Evolutionary conservation across 2,329 filamentous ascomycete genomes (phyloP).

Genomic region (Monosporascus sp.): DNA sequence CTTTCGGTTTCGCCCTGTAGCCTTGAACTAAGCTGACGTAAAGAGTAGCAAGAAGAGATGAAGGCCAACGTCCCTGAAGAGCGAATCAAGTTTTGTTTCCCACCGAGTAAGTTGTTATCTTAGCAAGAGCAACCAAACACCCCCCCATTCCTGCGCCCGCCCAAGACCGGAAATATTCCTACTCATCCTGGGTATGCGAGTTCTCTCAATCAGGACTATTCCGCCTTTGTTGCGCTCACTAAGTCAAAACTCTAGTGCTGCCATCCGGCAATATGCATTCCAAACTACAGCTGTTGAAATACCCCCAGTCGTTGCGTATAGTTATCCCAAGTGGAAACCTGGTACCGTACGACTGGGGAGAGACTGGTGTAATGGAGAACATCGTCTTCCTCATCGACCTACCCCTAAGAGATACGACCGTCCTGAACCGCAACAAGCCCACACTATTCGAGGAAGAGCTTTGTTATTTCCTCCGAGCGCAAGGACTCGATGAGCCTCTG

Average conservation of each 20-base stretch:
- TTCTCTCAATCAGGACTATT: neutral
- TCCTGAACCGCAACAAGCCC: conserved; percentile 26
- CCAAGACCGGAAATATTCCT: no score
- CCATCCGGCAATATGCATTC: conserved; percentile 80
- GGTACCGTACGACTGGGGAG: conserved; percentile 83
- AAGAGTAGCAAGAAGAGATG: conserved; percentile 43
- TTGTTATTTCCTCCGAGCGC: conserved; percentile 62
- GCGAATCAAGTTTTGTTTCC: conserved; percentile 69
- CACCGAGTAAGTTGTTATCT: conserved; percentile 42
- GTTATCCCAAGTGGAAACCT: conserved; percentile 86
- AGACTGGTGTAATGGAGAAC: conserved; percentile 80
- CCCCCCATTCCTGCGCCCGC: neutral
- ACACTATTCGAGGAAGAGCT: conserved; percentile 65
- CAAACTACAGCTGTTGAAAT: conserved; percentile 87
- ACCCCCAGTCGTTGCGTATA: conserved; percentile 65
- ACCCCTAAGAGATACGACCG: conserved; percentile 47
- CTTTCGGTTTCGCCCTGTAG: neutral
- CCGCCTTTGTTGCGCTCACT: neutral
- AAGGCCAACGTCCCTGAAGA: conserved; percentile 43
- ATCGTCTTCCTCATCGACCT: conserved; percentile 90
- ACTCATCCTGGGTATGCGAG: neutral
- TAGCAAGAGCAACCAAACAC: neutral
- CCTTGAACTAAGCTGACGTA: neutral
- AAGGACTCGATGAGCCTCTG: conserved; percentile 59
- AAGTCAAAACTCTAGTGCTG: conserved; percentile 42